Conservation (phyloP, 2,329 filamentous ascomycete genomes). For the Zymoseptoria passerinii region DNA sequence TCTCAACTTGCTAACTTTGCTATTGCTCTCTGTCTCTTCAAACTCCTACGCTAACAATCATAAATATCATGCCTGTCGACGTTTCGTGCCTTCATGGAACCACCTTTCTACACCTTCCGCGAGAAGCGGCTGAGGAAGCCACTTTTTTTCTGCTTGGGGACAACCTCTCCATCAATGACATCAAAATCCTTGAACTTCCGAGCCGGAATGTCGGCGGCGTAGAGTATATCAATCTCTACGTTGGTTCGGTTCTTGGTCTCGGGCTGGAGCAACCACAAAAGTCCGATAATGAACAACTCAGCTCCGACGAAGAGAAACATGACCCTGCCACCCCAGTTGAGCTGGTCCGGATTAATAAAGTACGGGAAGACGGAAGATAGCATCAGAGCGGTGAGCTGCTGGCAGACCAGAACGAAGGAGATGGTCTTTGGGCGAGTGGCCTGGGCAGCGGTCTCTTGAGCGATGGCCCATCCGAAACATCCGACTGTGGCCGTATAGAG, state of each 20-base stretch:
- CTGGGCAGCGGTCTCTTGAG: conserved; percentile 21
- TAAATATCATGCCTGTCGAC: not conserved
- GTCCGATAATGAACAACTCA: conserved; percentile 28
- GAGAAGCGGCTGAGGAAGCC: conserved; percentile 15
- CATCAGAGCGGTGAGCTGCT: conserved; percentile 32
- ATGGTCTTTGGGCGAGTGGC: conserved; percentile 21
- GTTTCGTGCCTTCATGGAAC: not conserved
- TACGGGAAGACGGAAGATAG: conserved; percentile 32
- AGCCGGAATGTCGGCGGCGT: conserved; percentile 13
- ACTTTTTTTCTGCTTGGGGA: conserved; percentile 15
- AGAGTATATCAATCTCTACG: conserved; percentile 28
- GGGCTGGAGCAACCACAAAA: conserved; percentile 31
- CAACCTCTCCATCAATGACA: conserved; percentile 17
- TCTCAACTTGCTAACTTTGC: not conserved
- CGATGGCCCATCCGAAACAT: conserved; percentile 23
- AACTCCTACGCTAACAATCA: not conserved
- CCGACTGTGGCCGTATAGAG: conserved; percentile 21
- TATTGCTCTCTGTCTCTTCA: not conserved
- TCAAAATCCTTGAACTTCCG: conserved; percentile 19
- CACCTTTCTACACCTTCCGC: conserved; percentile 6
- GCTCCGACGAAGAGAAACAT: conserved; percentile 33
- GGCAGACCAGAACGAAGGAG: conserved; percentile 21
- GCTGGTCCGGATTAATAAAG: conserved; percentile 34
- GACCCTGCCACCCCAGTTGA: conserved; percentile 34
- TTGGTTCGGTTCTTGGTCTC: conserved; percentile 35